Percentiles rank a stretch among this genome's conserved stretches.
These are phyloP conservation scores for Cytospora paraplurivora DNA, from an alignment of 2,329 filamentous ascomycete genomes.

Conservation along the genomic window DNA sequence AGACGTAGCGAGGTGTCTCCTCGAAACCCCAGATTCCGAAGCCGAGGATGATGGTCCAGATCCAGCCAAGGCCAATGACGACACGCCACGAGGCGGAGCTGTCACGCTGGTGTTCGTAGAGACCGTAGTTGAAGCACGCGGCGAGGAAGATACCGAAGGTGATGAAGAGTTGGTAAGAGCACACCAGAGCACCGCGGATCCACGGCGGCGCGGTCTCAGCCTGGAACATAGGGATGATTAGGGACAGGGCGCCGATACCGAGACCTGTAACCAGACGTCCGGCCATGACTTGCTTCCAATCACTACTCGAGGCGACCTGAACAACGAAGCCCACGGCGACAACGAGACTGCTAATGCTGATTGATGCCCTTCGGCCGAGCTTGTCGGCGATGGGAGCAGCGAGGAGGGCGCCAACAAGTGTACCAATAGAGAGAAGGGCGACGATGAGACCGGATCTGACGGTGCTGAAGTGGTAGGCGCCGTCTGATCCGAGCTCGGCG, in stretches of 20 bases:
- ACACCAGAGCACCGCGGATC: constrained; percentile 66
- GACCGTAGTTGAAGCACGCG: constrained; percentile 65
- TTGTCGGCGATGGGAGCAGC: constrained; percentile 66
- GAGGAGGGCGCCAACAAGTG: constrained; percentile 60
- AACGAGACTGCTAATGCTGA: constrained; percentile 62
- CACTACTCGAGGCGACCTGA: constrained; percentile 56
- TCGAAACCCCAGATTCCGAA: constrained; percentile 53
- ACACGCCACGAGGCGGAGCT: constrained; percentile 62
- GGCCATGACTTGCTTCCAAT: constrained; percentile 67
- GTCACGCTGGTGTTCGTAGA: constrained; percentile 46
- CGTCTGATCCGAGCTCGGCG: constrained; percentile 44
- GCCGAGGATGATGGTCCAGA: constrained; percentile 52
- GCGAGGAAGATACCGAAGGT: constrained; percentile 67
- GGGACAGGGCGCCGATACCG: constrained; percentile 66
- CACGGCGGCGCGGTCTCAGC: constrained; percentile 69
- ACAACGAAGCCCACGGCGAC: constrained; percentile 69
- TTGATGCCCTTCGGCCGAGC: constrained; percentile 64
- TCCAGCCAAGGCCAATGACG: constrained; percentile 56
- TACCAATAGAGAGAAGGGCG: constrained; percentile 60
- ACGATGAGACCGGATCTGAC: constrained; percentile 62
- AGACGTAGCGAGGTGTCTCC: constrained; percentile 56
- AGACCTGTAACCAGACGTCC: constrained; percentile 67
- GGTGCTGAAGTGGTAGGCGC: constrained; percentile 49
- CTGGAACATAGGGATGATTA: constrained; percentile 72
- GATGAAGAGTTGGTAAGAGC: constrained; percentile 71